A percentile compares a stretch with the other conserved stretches of the same genome.
phyloP scores from a whole-genome alignment of 2,329 filamentous ascomycete species.

The Epichloe sp. region DNA sequence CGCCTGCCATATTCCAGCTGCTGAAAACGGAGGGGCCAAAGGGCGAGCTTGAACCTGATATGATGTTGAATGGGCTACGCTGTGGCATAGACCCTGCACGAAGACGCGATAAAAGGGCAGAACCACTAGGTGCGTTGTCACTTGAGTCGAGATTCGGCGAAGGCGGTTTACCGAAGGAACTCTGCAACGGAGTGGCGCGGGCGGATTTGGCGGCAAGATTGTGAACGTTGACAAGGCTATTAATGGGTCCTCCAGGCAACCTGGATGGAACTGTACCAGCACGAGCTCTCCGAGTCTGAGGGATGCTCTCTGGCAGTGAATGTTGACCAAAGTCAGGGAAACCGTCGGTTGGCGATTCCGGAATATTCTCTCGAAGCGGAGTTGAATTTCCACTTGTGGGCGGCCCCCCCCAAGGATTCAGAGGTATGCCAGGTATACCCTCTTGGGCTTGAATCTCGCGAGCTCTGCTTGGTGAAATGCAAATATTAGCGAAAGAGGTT shows the following conservation, averaged over 20 bases:
- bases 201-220: conserved; percentile 60
- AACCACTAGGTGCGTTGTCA: conserved; percentile 40
- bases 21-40: conserved; percentile 89
- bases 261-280: conserved; percentile 94
- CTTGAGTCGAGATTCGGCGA: conserved; percentile 40
- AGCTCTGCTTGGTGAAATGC: conserved; percentile 44
- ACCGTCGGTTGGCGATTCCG: conserved; percentile 89
- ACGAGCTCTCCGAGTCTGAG: conserved; percentile 65
- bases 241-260: conserved; percentile 64
- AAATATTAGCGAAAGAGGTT: not conserved
- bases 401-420: conserved; percentile 88
- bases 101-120: conserved; percentile 69
- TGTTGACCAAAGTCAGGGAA: conserved; percentile 81
- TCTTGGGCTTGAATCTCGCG: conserved; percentile 96
- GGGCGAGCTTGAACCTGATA: conserved; percentile 44
- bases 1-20: conserved; percentile 58
- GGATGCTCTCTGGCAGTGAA: conserved; percentile 50
- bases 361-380: conserved; percentile 90
- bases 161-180: conserved; percentile 61
- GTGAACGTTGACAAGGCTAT: conserved; percentile 43
- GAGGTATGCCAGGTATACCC: conserved; percentile 55
- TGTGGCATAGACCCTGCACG: conserved; percentile 92
- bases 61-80: conserved; percentile 54
- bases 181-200: conserved; percentile 74
- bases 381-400: conserved; percentile 95